Conservation (phyloP, 495 filamentous ascomycete species). For the Neurospora cerealis region DNA sequence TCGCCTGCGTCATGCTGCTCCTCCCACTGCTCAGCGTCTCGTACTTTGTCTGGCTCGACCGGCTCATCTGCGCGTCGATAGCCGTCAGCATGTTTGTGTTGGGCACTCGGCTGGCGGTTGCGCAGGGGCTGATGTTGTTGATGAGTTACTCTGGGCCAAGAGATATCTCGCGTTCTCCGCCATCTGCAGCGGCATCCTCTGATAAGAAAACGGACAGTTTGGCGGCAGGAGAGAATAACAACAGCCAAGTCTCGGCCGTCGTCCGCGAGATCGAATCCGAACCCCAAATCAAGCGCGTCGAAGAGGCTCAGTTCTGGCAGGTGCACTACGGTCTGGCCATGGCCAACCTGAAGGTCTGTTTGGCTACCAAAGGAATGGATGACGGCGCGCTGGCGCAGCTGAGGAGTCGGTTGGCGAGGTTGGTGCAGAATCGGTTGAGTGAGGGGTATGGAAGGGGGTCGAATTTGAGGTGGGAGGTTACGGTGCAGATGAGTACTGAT, state of each 20-base stretch:
- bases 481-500: slow-evolving; percentile 33
- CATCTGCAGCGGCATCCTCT: not conserved
- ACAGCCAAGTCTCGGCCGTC: slow-evolving; percentile 57
- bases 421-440: slow-evolving; percentile 79
- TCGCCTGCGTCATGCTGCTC: slow-evolving; percentile 68
- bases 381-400: slow-evolving; percentile 59
- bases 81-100: slow-evolving; percentile 79
- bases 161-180: not conserved
- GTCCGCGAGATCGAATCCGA: slow-evolving; percentile 78
- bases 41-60: slow-evolving; percentile 71
- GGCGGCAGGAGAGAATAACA: slow-evolving; percentile 1
- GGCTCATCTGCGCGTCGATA: slow-evolving; percentile 66
- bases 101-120: slow-evolving; percentile 69
- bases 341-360: slow-evolving; percentile 79
- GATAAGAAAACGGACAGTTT: slow-evolving; percentile 2
- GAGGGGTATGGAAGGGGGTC: slow-evolving; percentile 73
- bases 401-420: slow-evolving; percentile 59
- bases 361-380: slow-evolving; percentile 37
- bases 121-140: slow-evolving; percentile 83
- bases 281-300: slow-evolving; percentile 60
- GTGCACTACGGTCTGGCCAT: slow-evolving; percentile 95
- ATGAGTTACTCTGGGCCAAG: slow-evolving; percentile 59
- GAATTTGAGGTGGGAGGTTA: slow-evolving; percentile 83
- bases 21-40: slow-evolving; percentile 72
- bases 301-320: slow-evolving; percentile 95